Evolutionary conservation across 805 yeast species (phyloP).

Genomic region (Maudiozyma barnettii): DNA sequence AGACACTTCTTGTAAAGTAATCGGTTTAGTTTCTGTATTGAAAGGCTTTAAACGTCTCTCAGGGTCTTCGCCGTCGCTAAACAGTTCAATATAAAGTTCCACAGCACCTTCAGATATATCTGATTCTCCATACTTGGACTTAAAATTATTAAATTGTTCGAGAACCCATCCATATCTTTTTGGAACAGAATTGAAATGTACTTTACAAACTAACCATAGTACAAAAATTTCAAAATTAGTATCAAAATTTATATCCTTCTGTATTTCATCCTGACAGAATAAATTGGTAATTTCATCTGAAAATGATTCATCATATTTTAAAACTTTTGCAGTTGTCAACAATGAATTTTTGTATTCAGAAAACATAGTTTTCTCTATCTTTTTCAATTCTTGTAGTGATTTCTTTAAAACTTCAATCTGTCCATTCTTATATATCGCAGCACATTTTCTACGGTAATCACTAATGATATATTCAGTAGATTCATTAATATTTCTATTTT

Average conservation of each 20-base stretch:
- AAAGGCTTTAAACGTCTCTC: not conserved
- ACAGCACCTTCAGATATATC: conserved; percentile 3
- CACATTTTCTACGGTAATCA: conserved; percentile 20
- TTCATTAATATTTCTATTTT: conserved; percentile 2
- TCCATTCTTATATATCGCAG: conserved; percentile 38
- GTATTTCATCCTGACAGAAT: conserved; percentile 26
- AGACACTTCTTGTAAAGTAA: conserved; percentile 7
- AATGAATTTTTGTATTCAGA: conserved; percentile 34
- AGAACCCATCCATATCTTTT: conserved; percentile 15
- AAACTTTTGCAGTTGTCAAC: conserved; percentile 42
- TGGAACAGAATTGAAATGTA: conserved; percentile 7
- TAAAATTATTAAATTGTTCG: conserved; percentile 5
- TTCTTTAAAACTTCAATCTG: conserved; percentile 41
- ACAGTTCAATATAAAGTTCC: conserved; percentile 8
- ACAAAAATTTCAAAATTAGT: conserved; percentile 40
- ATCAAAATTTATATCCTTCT: conserved; percentile 35
- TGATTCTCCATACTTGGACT: not conserved
- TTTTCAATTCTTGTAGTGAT: conserved; percentile 37
- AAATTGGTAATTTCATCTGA: conserved; percentile 38
- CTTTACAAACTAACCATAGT: conserved; percentile 23
- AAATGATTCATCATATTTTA: conserved; percentile 42
- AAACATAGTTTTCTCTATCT: conserved; percentile 41
- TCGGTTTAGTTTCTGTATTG: not conserved
- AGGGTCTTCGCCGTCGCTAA: conserved; percentile 1
- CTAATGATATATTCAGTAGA: conserved; percentile 5